Evolutionary conservation across 208 protist genomes (phyloP).

Genomic region (Leishmania amazonensis): DNA sequence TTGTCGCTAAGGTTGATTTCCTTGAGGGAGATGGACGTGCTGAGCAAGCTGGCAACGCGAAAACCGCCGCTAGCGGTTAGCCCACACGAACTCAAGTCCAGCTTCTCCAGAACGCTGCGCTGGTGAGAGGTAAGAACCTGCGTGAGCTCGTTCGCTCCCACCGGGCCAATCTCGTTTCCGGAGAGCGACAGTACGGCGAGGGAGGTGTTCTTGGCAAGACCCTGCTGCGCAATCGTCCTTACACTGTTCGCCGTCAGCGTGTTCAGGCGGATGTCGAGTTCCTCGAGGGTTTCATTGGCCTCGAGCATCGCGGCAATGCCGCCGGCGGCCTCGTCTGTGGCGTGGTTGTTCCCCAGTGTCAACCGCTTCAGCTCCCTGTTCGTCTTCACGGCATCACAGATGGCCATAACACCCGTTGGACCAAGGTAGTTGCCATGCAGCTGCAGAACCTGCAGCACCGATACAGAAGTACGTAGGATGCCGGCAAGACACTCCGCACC

Average conservation of each 20-base stretch:
- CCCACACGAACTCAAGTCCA: slow-evolving; percentile 79
- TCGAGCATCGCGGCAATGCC: slow-evolving; percentile 77
- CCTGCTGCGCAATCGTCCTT: slow-evolving; percentile 53
- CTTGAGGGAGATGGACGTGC: slow-evolving; percentile 57
- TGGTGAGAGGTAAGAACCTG: slow-evolving; percentile 56
- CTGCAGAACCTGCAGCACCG: slow-evolving; percentile 51
- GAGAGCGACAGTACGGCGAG: slow-evolving; percentile 58
- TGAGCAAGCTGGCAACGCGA: slow-evolving; percentile 73
- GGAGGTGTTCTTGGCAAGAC: slow-evolving; percentile 70
- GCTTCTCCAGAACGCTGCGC: slow-evolving; percentile 48
- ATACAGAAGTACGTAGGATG: slow-evolving; percentile 55
- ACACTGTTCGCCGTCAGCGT: slow-evolving; percentile 59
- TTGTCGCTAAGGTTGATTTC: slow-evolving; percentile 87
- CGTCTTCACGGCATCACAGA: slow-evolving; percentile 52
- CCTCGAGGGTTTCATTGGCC: slow-evolving; percentile 67
- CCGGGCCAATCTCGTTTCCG: slow-evolving; percentile 74
- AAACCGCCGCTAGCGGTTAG: slow-evolving; percentile 66
- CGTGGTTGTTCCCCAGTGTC: slow-evolving; percentile 85
- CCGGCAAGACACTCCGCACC: slow-evolving; percentile 66
- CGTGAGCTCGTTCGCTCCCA: slow-evolving; percentile 69
- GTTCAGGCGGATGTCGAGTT: slow-evolving; percentile 83
- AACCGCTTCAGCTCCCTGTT: slow-evolving; percentile 70
- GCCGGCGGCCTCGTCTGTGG: slow-evolving; percentile 56
- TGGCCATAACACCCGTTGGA: slow-evolving; percentile 39
- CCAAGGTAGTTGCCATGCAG: slow-evolving; percentile 86